Conservation (phyloP, 495 filamentous ascomycete species). For the Tuber brumale region DNA sequence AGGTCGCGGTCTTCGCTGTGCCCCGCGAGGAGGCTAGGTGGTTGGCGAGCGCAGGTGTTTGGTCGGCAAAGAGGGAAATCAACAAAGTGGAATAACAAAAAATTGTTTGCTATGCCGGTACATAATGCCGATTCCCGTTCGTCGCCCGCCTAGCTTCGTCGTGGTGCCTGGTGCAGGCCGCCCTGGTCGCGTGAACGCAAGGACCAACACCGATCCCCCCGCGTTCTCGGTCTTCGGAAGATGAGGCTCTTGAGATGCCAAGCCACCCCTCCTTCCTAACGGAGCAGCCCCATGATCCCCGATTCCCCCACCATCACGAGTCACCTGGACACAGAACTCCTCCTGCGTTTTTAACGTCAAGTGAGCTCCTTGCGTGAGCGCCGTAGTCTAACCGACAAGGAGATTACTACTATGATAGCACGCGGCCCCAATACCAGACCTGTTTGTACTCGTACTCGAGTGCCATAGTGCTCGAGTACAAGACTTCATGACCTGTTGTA, state of each 20-base stretch:
- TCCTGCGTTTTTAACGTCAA: not conserved
- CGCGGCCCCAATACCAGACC: not conserved
- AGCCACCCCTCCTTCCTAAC: not conserved
- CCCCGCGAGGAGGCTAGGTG: too few relatives aligned
- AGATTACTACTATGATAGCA: not conserved
- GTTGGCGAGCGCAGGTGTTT: too few relatives aligned
- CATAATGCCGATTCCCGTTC: too few relatives aligned
- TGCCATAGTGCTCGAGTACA: not conserved
- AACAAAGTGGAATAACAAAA: too few relatives aligned
- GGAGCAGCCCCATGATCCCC: not conserved
- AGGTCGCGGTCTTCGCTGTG: too few relatives aligned
- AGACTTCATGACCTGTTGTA: not conserved
- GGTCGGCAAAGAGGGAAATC: too few relatives aligned
- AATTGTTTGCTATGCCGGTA: too few relatives aligned
- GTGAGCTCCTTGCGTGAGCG: not conserved
- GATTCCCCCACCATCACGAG: not conserved
- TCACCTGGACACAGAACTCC: not conserved
- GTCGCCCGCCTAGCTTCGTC: too few relatives aligned
- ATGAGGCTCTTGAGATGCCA: not conserved
- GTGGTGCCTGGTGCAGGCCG: too few relatives aligned
- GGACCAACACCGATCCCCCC: not conserved
- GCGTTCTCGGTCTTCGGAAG: not conserved
- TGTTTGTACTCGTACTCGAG: too few relatives aligned
- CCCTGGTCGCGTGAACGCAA: not conserved
- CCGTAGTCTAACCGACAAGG: not conserved